A percentile compares a stretch with the other conserved stretches of the same genome.
Evolutionary conservation across 192 early-diverging fungal genomes (phyloP).

Genomic region (Linnemannia elongata): DNA sequence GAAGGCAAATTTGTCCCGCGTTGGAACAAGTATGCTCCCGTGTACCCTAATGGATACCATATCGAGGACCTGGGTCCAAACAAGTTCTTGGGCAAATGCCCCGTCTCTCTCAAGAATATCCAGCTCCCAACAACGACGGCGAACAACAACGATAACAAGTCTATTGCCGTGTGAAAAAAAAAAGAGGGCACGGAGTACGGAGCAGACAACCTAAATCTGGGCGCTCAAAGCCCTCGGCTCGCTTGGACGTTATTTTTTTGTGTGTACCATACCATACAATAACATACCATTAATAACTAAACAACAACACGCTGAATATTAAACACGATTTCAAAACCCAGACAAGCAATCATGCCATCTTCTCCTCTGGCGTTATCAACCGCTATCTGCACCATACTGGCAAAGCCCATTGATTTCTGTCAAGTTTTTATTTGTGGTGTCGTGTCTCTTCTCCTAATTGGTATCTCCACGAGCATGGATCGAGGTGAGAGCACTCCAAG

Average conservation of each 20-base stretch:
- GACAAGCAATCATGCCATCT: no score
- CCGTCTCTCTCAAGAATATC: background rate
- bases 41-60: slow-evolving; percentile 44
- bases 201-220: no score
- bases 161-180: no score
- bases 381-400: no score
- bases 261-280: background rate
- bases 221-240: background rate
- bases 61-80: slow-evolving; percentile 52
- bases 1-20: slow-evolving; percentile 38
- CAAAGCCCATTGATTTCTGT: background rate
- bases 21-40: slow-evolving; percentile 40
- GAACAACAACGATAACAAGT: no score
- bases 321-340: background rate
- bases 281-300: background rate
- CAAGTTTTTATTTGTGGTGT: background rate
- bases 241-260: background rate
- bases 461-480: slow-evolving; percentile 2
- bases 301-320: background rate
- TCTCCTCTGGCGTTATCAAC: no score
- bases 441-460: background rate
- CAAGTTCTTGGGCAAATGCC: slow-evolving; percentile 41
- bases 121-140: no score
- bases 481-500: background rate
- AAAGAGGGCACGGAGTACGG: background rate